Evolutionary conservation across 1,284 basidiomycete species (phyloP), one percentile per base, ranked within the genome.

Genomic region (Earliella scabrosa): DNA sequence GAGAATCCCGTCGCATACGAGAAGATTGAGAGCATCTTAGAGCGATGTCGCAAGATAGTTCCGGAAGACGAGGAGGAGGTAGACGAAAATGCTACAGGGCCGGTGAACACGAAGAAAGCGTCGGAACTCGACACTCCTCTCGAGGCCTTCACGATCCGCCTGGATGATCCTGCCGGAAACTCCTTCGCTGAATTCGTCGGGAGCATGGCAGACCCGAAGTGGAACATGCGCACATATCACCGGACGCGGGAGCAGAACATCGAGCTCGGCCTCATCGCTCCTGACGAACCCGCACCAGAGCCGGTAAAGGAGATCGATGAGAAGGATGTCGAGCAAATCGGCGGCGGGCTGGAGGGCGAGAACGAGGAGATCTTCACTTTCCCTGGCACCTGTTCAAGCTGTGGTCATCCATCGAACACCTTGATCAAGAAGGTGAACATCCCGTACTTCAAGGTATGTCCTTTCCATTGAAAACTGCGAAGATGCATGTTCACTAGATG

Each of bases 361-460:
- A 78, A 88, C 44, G 96, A 98, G 59, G 97, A 99, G 72, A 83
- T 99, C 11, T 93, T 87, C 71, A 84, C 87, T 14, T 99, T 99
- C 79, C 91, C 88, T 1, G 93, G 93, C 0, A 79, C 83, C 3
- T 99, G 97, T 73, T 92, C 93, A 9, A 92, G 91, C 60, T 99
- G 97, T 73, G 89, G 90, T 2, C 89, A 90, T 59, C 80, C 85
- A 8, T 79, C 95, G 21, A 84, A 94, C 68, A 99, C 97, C 0
- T 78, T 88, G 64, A 98, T 99, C 93, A 97, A 99, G 82, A 94
- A 92, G 69, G 91, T 99, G 66, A 88, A 88, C 67, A 98, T 99
- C 63, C 97, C 97, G 0, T 97, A 99, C 75, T 99, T 99, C 82
- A 94, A 99, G 82, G 93, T 91, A 56, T 10, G 20, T 44, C 16